Conservation (phyloP, 805 yeast genomes). For the Nakazawaea ishiwadae region DNA sequence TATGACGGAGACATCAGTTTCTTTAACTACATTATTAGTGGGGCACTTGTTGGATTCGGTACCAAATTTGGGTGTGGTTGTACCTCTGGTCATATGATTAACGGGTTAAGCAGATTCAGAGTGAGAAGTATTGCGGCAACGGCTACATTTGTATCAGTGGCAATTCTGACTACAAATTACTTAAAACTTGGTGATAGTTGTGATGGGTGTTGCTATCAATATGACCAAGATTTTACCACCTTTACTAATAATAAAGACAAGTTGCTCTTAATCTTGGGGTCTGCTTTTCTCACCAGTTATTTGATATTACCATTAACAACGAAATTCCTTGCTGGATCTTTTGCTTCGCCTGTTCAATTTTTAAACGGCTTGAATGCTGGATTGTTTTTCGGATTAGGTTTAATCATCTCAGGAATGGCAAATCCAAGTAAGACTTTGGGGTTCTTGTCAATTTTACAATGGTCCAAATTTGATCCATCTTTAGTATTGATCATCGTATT, state of each 20-base stretch:
- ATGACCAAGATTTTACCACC: constrained; percentile 16
- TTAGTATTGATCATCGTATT: constrained; percentile 36
- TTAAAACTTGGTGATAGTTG: constrained; percentile 9
- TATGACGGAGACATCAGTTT: background rate
- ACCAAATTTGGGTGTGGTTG: constrained; percentile 46
- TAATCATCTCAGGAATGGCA: constrained; percentile 43
- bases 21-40: constrained; percentile 23
- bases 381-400: constrained; percentile 39
- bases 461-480: constrained; percentile 42
- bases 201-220: constrained; percentile 14
- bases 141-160: constrained; percentile 29
- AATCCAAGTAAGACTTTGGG: constrained; percentile 39
- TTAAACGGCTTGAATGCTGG: constrained; percentile 23
- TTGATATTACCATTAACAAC: constrained; percentile 22
- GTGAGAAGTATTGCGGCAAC: constrained; percentile 43
- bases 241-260: constrained; percentile 15
- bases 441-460: constrained; percentile 33
- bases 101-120: constrained; percentile 43
- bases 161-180: constrained; percentile 21
- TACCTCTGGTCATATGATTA: constrained; percentile 52
- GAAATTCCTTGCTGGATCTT: background rate
- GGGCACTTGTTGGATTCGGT: constrained; percentile 42
- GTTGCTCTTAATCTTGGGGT: constrained; percentile 13
- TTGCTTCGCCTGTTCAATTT: constrained; percentile 9
- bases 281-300: constrained; percentile 18